phyloP scores from a whole-genome alignment of 441 rosid genomes.

The Adansonia madagascariensis region DNA sequence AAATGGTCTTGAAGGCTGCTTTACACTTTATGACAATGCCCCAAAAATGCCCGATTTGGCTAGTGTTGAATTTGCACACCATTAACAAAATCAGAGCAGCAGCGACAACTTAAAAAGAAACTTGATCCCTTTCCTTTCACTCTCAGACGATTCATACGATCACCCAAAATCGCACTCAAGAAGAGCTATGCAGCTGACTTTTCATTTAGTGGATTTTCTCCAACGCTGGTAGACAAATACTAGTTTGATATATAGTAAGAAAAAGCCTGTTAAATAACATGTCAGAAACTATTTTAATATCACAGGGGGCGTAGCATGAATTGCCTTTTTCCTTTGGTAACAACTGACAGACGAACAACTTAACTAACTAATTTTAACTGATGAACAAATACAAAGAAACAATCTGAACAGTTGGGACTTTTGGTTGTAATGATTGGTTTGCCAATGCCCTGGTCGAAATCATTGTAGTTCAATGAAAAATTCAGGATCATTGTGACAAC shows the following conservation, averaged over 20 bases:
- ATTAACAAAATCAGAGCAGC: too few species aligned
- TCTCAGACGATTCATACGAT: too few species aligned
- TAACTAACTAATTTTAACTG: background rate
- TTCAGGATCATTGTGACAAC: conserved; percentile 14
- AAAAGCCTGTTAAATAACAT: background rate
- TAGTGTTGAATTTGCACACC: too few species aligned
- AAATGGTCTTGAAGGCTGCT: too few species aligned
- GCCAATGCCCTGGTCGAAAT: background rate
- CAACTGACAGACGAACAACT: conserved; percentile 8
- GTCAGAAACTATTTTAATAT: conserved; percentile 21
- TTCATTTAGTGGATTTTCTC: background rate
- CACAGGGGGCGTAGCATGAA: background rate
- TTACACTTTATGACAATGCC: too few species aligned
- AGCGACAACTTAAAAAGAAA: too few species aligned
- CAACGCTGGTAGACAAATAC: background rate
- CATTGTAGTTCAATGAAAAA: background rate
- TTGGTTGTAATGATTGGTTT: conserved; percentile 19
- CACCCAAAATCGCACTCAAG: too few species aligned
- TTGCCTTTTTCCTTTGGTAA: background rate
- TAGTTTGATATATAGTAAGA: background rate
- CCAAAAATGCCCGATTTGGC: too few species aligned
- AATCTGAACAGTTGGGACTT: conserved; percentile 21
- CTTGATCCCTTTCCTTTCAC: too few species aligned
- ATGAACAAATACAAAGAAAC: background rate
- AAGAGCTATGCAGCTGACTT: background rate